phyloP scores from a whole-genome alignment of 1,284 basidiomycete genomes.

The Tilletia indica region DNA sequence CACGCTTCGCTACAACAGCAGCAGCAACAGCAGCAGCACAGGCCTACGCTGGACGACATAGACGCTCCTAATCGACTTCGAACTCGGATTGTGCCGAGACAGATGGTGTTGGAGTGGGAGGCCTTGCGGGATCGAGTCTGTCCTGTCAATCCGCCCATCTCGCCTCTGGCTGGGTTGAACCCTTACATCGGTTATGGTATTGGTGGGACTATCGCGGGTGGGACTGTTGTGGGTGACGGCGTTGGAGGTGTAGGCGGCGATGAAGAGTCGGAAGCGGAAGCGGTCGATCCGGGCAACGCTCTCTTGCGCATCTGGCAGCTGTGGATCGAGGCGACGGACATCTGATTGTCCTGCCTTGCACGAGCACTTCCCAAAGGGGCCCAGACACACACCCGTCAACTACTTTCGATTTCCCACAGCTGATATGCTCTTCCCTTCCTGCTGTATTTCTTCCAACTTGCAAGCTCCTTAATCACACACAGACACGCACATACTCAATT shows the following conservation, averaged over 20 bases:
- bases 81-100: neutral
- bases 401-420: neutral
- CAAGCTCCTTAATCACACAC: too few species aligned
- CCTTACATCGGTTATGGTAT: too few species aligned
- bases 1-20: neutral
- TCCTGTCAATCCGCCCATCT: constrained; percentile 6
- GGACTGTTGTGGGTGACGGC: too few species aligned
- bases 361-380: neutral
- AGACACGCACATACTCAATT: too few species aligned
- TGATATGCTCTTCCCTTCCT: neutral
- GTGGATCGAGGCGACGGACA: constrained; percentile 13
- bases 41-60: constrained; percentile 6
- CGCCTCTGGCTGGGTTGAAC: neutral
- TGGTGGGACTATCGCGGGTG: too few species aligned
- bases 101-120: constrained; percentile 16
- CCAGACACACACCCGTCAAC: neutral
- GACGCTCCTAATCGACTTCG: constrained; percentile 1
- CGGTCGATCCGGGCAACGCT: neutral
- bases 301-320: constrained; percentile 1
- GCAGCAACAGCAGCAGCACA: neutral
- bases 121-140: constrained; percentile 12
- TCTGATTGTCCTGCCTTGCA: neutral
- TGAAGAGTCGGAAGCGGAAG: neutral
- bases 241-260: too few species aligned
- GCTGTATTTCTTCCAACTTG: neutral